Conservation (phyloP, 164 flowering plant species). For the Stephania yunnanensis region DNA sequence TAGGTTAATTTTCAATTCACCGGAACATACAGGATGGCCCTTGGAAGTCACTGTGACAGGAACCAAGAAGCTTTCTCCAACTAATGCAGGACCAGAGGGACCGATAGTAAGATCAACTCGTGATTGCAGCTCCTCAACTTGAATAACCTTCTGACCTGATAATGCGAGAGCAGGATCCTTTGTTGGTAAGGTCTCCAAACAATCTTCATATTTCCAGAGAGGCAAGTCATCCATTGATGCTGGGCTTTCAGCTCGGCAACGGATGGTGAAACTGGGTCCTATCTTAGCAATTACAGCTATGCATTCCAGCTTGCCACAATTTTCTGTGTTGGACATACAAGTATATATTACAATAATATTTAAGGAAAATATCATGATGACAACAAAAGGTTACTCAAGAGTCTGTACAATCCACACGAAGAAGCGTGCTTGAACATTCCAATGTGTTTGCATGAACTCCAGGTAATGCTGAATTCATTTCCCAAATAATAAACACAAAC, state of each 20-base stretch:
- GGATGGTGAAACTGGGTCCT: slow-evolving; percentile 63
- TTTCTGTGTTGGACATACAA: slow-evolving; percentile 44
- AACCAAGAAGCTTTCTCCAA: slow-evolving; percentile 76
- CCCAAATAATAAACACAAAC: background rate
- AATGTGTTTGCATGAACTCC: too few relatives aligned
- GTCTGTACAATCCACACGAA: too few relatives aligned
- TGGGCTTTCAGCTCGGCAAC: slow-evolving; percentile 97
- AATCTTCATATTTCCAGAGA: slow-evolving; percentile 93
- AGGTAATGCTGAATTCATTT: too few relatives aligned
- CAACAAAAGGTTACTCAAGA: too few relatives aligned
- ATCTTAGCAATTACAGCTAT: slow-evolving; percentile 62
- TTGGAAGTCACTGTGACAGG: slow-evolving; percentile 69
- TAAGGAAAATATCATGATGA: too few relatives aligned
- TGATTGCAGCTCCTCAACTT: slow-evolving; percentile 88
- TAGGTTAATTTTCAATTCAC: slow-evolving; percentile 93
- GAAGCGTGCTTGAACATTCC: too few relatives aligned
- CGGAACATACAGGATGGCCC: slow-evolving; percentile 65
- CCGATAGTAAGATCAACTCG: slow-evolving; percentile 66
- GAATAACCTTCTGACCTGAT: slow-evolving; percentile 80
- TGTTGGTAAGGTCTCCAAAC: slow-evolving; percentile 65
- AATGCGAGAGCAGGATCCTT: slow-evolving; percentile 79
- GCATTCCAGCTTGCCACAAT: slow-evolving; percentile 97
- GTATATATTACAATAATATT: background rate
- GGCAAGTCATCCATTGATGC: slow-evolving; percentile 90
- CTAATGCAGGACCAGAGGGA: slow-evolving; percentile 76